A percentile compares a stretch with the other conserved stretches of the same genome.
These are phyloP conservation scores for Psilocybe subaeruginosa DNA, from an alignment of 768 basidiomycete genomes.

Conservation along the genomic window DNA sequence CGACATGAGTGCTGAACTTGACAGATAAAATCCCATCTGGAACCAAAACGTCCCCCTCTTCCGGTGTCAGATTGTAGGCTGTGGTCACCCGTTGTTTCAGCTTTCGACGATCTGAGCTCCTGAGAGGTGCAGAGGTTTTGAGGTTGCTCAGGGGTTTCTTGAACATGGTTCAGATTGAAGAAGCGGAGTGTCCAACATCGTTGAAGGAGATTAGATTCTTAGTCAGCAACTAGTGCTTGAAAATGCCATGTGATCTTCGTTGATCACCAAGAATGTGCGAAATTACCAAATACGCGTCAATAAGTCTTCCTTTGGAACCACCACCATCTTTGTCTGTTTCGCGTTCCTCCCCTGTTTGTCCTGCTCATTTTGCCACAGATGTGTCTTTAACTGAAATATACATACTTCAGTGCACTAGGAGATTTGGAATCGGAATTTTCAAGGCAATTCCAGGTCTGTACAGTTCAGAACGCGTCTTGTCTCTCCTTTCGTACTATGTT, in stretches of 20 bases:
- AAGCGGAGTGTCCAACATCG: neutral
- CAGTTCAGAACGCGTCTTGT: neutral
- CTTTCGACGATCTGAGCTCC: slow-evolving; percentile 75
- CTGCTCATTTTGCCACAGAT: slow-evolving; percentile 8
- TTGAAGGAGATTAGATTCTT: slow-evolving; percentile 1
- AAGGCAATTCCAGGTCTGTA: slow-evolving; percentile 10
- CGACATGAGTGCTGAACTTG: slow-evolving; percentile 67
- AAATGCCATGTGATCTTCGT: slow-evolving; percentile 19
- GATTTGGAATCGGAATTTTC: slow-evolving; percentile 7
- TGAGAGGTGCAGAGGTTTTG: slow-evolving; percentile 78
- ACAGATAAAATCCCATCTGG: slow-evolving; percentile 73
- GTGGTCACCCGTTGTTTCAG: slow-evolving; percentile 61
- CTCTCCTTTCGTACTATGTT: neutral
- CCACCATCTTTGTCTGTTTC: slow-evolving; percentile 38
- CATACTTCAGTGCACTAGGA: neutral
- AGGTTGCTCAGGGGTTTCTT: slow-evolving; percentile 71
- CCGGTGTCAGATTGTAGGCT: slow-evolving; percentile 48
- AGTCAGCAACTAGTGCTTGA: neutral
- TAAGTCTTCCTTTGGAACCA: slow-evolving; percentile 47
- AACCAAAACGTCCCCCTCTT: slow-evolving; percentile 70
- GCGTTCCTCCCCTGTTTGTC: slow-evolving; percentile 28
- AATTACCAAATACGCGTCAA: slow-evolving; percentile 38
- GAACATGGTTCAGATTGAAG: slow-evolving; percentile 57
- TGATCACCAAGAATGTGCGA: slow-evolving; percentile 22
- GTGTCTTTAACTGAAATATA: neutral